phyloP scores from a whole-genome alignment of 164 flowering plant genomes.

The Protea cynaroides region DNA sequence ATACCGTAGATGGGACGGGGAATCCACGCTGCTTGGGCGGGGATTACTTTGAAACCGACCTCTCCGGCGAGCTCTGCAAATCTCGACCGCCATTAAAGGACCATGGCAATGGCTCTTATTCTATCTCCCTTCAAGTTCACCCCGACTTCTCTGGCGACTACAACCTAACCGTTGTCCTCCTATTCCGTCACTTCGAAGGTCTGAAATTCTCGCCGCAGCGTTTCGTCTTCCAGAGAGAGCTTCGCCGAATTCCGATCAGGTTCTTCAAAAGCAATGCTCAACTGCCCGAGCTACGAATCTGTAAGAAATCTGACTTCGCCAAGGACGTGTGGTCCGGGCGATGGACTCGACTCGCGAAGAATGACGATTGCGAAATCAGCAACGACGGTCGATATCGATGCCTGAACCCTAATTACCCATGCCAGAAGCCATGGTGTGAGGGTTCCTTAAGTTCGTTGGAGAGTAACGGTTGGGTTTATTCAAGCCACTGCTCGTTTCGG shows the following conservation, averaged over 20 bases:
- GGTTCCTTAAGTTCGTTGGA: conserved; percentile 72
- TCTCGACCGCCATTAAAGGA: conserved; percentile 76
- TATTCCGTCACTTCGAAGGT: conserved; percentile 73
- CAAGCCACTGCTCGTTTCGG: conserved; percentile 73
- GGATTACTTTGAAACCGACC: conserved; percentile 81
- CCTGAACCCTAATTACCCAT: conserved; percentile 38
- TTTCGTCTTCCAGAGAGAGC: conserved; percentile 43
- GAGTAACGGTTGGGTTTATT: conserved; percentile 98
- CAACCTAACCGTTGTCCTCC: conserved; percentile 57
- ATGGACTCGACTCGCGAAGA: conserved; percentile 77
- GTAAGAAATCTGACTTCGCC: conserved; percentile 47
- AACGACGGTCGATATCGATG: conserved; percentile 81
- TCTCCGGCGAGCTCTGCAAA: conserved; percentile 85
- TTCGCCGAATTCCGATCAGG: conserved; percentile 38
- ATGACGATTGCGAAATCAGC: conserved; percentile 55
- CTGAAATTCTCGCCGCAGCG: conserved; percentile 54
- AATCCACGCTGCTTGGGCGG: conserved; percentile 66
- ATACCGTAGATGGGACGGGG: conserved; percentile 56
- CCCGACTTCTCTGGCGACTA: conserved; percentile 67
- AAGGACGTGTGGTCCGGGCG: conserved; percentile 73
- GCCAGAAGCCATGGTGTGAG: conserved; percentile 72
- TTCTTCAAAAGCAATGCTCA: conserved; percentile 21
- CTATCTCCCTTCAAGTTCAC: conserved; percentile 68
- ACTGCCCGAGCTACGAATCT: conserved; percentile 39
- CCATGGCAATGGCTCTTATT: conserved; percentile 68